These are phyloP conservation scores for Botrytis galanthina DNA, from an alignment of 2,329 filamentous ascomycete species.

Conservation along the genomic window DNA sequence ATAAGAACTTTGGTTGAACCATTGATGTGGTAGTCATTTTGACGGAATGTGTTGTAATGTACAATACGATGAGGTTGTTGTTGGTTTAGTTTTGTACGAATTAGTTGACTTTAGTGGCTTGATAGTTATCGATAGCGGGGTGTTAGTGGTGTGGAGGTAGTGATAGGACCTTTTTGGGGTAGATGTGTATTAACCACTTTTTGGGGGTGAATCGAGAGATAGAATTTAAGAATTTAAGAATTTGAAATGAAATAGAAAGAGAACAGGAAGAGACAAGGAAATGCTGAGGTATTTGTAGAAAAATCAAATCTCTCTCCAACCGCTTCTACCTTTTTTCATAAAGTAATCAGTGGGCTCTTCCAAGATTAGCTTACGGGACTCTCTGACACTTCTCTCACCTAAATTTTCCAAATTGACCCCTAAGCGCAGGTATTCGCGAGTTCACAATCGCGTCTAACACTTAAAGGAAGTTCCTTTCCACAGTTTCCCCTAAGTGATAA, in stretches of 20 bases:
- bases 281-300: slow-evolving; percentile 4
- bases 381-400: neutral
- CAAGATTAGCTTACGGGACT: slow-evolving; percentile 9
- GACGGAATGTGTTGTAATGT: neutral
- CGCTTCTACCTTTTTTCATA: slow-evolving; percentile 11
- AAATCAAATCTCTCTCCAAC: neutral
- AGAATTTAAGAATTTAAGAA: neutral
- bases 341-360: slow-evolving; percentile 11
- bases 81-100: neutral
- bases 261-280: neutral
- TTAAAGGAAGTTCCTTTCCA: slow-evolving; percentile 23
- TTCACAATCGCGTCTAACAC: slow-evolving; percentile 20
- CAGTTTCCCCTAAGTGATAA: slow-evolving; percentile 31
- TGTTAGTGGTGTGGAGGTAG: slow-evolving; percentile 10
- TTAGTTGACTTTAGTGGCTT: neutral
- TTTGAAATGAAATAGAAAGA: neutral
- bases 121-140: slow-evolving; percentile 1
- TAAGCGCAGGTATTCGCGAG: slow-evolving; percentile 24
- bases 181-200: neutral
- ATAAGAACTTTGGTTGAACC: slow-evolving; percentile 66
- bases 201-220: neutral
- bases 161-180: neutral
- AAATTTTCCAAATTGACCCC: slow-evolving; percentile 20
- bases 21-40: slow-evolving; percentile 39
- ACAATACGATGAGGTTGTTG: neutral